These are phyloP conservation scores for Hypericum androsaemum DNA, from an alignment of 345 rosid genomes.

Conservation along the genomic window DNA sequence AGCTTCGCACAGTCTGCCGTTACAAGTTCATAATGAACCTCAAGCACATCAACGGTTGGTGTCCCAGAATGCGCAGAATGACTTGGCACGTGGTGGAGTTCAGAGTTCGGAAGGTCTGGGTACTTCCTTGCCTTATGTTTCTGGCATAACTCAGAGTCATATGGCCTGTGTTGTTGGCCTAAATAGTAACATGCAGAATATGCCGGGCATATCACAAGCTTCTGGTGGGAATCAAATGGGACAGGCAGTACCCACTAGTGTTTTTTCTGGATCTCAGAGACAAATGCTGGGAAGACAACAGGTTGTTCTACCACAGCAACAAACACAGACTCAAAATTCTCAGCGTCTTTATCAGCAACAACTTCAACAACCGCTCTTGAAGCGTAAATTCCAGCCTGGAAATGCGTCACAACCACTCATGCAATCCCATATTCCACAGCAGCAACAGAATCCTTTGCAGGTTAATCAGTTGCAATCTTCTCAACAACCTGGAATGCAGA, in stretches of 20 bases:
- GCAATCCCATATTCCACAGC: constrained; percentile 53
- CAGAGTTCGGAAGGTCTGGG: constrained; percentile 55
- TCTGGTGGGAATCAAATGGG: constrained; percentile 41
- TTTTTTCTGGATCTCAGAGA: constrained; percentile 55
- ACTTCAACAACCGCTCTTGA: constrained; percentile 47
- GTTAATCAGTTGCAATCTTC: constrained; percentile 58
- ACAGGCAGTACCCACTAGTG: constrained; percentile 49
- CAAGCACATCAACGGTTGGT: constrained; percentile 55
- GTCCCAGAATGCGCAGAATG: constrained; percentile 59
- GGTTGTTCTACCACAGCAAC: constrained; percentile 56
- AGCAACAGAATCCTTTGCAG: constrained; percentile 52
- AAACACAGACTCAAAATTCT: constrained; percentile 55
- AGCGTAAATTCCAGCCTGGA: constrained; percentile 64
- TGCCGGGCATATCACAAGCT: constrained; percentile 58
- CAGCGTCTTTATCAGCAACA: constrained; percentile 56
- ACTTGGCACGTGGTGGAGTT: constrained; percentile 41
- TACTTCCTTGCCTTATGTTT: constrained; percentile 50
- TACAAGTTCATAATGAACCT: constrained; percentile 51
- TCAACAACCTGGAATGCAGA: constrained; percentile 64
- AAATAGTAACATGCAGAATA: constrained; percentile 58
- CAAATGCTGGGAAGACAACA: constrained; percentile 65
- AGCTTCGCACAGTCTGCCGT: constrained; percentile 43
- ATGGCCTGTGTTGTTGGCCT: constrained; percentile 39
- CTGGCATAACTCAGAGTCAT: constrained; percentile 47
- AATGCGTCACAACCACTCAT: constrained; percentile 47